Evolutionary conservation across 805 yeast species (phyloP).

Genomic region (Saturnispora galanensis): DNA sequence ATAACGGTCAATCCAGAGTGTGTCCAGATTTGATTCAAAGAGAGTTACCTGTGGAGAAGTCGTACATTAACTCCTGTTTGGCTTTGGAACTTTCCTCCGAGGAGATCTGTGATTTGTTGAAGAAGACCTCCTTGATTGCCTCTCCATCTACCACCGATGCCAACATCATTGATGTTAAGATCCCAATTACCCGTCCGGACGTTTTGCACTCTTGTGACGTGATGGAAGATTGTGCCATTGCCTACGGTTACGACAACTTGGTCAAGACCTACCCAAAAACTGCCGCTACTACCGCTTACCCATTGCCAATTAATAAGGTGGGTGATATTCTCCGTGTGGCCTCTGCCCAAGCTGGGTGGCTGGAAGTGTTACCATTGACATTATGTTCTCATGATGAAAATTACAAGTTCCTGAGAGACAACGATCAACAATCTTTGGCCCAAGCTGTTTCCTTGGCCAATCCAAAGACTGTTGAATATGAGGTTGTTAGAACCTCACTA

Average conservation of each 20-base stretch:
- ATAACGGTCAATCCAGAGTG: slow-evolving; percentile 64
- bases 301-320: slow-evolving; percentile 84
- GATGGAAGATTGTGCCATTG: slow-evolving; percentile 97
- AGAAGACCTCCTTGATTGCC: slow-evolving; percentile 75
- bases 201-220: slow-evolving; percentile 94
- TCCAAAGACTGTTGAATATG: slow-evolving; percentile 94
- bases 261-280: slow-evolving; percentile 70
- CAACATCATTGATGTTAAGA: slow-evolving; percentile 49
- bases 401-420: slow-evolving; percentile 69
- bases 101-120: slow-evolving; percentile 58
- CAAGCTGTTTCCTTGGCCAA: slow-evolving; percentile 84
- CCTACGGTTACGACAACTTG: slow-evolving; percentile 87
- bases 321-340: slow-evolving; percentile 86
- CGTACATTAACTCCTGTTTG: slow-evolving; percentile 84
- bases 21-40: slow-evolving; percentile 69
- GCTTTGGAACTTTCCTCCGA: slow-evolving; percentile 68
- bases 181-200: slow-evolving; percentile 95
- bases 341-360: slow-evolving; percentile 90
- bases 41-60: slow-evolving; percentile 59
- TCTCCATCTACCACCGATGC: slow-evolving; percentile 36
- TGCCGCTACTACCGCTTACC: slow-evolving; percentile 71
- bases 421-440: slow-evolving; percentile 41
- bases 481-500: slow-evolving; percentile 92
- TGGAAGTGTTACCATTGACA: slow-evolving; percentile 92
- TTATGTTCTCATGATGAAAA: slow-evolving; percentile 96